Percentiles rank a stretch among this genome's conserved stretches.
phyloP scores from a whole-genome alignment of 495 filamentous ascomycete genomes.

The Parathielavia appendiculata region DNA sequence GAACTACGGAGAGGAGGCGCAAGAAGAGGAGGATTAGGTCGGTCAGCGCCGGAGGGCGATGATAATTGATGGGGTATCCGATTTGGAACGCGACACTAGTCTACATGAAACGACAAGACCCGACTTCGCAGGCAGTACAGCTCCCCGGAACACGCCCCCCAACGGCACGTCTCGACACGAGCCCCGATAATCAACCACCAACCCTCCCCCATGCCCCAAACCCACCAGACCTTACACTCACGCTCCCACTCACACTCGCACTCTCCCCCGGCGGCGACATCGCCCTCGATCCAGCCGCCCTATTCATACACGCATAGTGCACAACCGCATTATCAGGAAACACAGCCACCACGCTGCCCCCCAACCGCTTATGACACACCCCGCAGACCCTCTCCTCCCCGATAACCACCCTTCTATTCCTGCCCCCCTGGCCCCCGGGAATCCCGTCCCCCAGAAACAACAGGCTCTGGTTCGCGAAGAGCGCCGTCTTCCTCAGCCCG shows the following conservation, averaged over 20 bases:
- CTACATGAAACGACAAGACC: neutral
- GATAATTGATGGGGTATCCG: neutral
- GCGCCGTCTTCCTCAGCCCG: constrained; percentile 65
- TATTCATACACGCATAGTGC: constrained; percentile 74
- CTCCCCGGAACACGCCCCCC: neutral
- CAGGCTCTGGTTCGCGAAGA: constrained; percentile 63
- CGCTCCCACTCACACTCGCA: constrained; percentile 5
- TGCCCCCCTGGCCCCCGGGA: constrained; percentile 45
- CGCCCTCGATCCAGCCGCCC: constrained; percentile 29
- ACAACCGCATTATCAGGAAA: constrained; percentile 60
- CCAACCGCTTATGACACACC: constrained; percentile 87
- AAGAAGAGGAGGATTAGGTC: constrained; percentile 41
- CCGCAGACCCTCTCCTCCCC: constrained; percentile 83
- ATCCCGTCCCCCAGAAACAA: constrained; percentile 63
- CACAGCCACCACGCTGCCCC: constrained; percentile 72
- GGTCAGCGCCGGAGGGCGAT: neutral
- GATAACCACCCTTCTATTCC: constrained; percentile 71
- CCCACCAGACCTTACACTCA: constrained; percentile 1
- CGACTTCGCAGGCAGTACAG: no score
- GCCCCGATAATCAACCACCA: neutral
- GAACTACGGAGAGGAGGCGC: constrained; percentile 77
- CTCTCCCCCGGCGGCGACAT: constrained; percentile 16
- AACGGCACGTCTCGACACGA: neutral
- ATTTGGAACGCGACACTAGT: neutral
- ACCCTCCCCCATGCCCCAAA: constrained; percentile 21